Evolutionary conservation across 2,329 filamentous ascomycete genomes (phyloP), one percentile per base, ranked within the genome.

Genomic region (Fusarium verticillioides): DNA sequence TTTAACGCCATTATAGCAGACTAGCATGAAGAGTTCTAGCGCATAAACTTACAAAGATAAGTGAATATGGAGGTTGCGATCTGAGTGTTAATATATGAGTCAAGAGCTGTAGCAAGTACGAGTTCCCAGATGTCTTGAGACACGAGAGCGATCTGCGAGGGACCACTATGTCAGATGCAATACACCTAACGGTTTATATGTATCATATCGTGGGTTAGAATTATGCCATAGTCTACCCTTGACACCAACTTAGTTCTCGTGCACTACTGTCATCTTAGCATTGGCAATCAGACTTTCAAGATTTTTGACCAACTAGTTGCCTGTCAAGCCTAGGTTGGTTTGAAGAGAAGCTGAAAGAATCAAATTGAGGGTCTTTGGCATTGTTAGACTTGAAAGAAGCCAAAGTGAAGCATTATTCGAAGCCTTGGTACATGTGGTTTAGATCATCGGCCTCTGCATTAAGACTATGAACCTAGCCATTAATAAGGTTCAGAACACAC

Each of bases 21-120:
- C 90, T 85, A 91, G 92, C 80, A 93, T 86, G 63, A 90, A 83
- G 43, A 91, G 84, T 18, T 83, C 84, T 60, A 83, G 87, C 84
- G 58, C 85, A 84, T 42, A 89, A 81, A 7, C 83, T 49, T 11
- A 88, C 82, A 75, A 86, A 86, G 39, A 90, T 50, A 16, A 23
- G 16, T 19, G 30, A 34, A 34, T 50, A 23, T 23, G 23, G 23
- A 13, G 8, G 12, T 34, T 19, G 16, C 26, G 15, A 15, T 36
- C 76, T 90, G 85, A 19, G 89, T 86, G 36, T 90, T 87, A 60
- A 89, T 90, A 81, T 88, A 91, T 40, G 91, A 83, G 79, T 92
- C 89, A 49, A 91, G 84, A 18, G 91, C 82, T 78, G 92, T 92
- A 47, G 90, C 89, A 72, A 91, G 84, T 2, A 89, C 88, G 16